Base-by-base conservation (phyloP, 129 eudicot species). In the Tagetes erecta region DNA sequence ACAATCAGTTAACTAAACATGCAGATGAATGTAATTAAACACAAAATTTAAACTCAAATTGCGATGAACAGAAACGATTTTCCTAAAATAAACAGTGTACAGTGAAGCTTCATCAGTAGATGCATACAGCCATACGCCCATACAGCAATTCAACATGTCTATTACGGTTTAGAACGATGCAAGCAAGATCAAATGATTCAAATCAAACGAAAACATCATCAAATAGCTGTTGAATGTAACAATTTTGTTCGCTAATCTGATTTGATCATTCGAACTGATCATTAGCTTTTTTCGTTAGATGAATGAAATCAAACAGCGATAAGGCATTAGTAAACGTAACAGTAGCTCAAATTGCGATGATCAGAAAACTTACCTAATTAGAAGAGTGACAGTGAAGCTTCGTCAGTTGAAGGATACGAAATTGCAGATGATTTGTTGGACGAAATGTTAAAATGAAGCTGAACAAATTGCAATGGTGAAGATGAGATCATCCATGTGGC, bases 401-500 rank as follows among this genome's bases (percentile, higher is more conserved):
- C 4, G 4, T 49, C 4, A 3, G 27, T 11, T 3, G 55, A 11
- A 4, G n/a, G 44, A 40, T 40, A 40, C 44, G 44, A 55, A 71
- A 71, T 14, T 72, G 57, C 41, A 72, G 67, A 27, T 10, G 10
- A 72, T 36, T 39, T 71, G 75, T 71, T 72, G n/a, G 68, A 73
- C 14, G 53, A 59, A 73, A 73, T 73, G 77, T 35, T 1, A 37
- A 38, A 65, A 36, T 40, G 45, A 65, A 65, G 34, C 64, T 62
- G 33, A 72, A 57, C 30, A 10, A 30, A 56, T 20, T 72, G 55
- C 55, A 65, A 65, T 37, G 71, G 64, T 49, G 71, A 64, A 42
- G 59, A 14, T 60, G 63, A 36, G 71, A 49, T 31, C 37, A 14
- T 46, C 31, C 78, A 74, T 74, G 78, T 74, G 78, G 46, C 14